Conservation (phyloP, 495 filamentous ascomycete genomes). For the Neurospora sp. region DNA sequence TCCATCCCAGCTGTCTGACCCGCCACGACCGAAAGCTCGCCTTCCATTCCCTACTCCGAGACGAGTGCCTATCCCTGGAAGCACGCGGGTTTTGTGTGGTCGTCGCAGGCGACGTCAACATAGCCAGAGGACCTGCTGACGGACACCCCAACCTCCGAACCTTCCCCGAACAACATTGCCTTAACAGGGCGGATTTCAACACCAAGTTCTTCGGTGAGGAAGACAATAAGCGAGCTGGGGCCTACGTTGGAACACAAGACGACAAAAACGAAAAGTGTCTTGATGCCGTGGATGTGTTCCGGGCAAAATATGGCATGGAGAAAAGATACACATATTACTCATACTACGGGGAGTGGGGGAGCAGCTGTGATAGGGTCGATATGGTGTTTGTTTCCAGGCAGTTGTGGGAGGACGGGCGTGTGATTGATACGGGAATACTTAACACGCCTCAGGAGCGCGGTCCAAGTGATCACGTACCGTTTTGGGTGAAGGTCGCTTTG, state of each 20-base stretch:
- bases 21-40: constrained; percentile 39
- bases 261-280: constrained; percentile 1
- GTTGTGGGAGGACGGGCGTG: constrained; percentile 7
- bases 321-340: constrained; percentile 26
- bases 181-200: constrained; percentile 40
- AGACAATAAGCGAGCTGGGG: constrained; percentile 11
- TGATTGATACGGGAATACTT: constrained; percentile 21
- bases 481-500: constrained; percentile 16
- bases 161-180: constrained; percentile 30
- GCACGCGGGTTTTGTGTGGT: constrained; percentile 28
- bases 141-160: constrained; percentile 34
- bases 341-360: constrained; percentile 21
- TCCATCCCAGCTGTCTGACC: constrained; percentile 18
- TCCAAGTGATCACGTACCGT: constrained; percentile 26
- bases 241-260: constrained; percentile 12
- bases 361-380: constrained; percentile 30
- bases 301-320: constrained; percentile 12
- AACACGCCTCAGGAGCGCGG: constrained; percentile 25
- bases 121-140: constrained; percentile 31
- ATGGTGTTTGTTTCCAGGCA: constrained; percentile 19
- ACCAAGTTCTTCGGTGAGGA: constrained; percentile 32
- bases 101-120: constrained; percentile 40
- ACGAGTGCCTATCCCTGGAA: constrained; percentile 31
- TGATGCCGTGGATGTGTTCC: constrained; percentile 22
- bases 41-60: constrained; percentile 32